Evolutionary conservation across 306 rosid genomes (phyloP), one percentile per base, ranked within the genome.

Genomic region (Astragalus glycyphyllos): DNA sequence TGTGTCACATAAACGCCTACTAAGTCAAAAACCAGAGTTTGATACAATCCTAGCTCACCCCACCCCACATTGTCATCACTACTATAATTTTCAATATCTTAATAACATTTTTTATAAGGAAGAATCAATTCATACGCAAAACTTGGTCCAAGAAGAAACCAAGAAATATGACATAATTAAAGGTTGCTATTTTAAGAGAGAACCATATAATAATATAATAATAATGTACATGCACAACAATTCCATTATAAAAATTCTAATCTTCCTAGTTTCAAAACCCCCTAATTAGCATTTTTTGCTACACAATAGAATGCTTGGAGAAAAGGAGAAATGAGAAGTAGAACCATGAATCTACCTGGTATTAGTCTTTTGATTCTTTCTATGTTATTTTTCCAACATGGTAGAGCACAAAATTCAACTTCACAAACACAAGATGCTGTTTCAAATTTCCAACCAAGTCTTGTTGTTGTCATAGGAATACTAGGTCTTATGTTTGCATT

Each of bases 391-490:
- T 63, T 80, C 69, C 63, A 64, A 6, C 34, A 17, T 74, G 88
- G 76, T 64, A 80, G 77, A 83, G 91, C 91, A 83, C 92, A 80
- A 70, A 8, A 1, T 42, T 2, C 42, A 13, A 6, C 75, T 48
- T 5, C 74, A 26, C 41, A 26, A 26, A 5, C 74, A 26, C 41
- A 55, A 7, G 76, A 85, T 58, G 72, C 16, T 20, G 76, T 65
- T 7, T 48, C 79, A 4, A 69, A 69, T 55, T 87, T 89, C 68
- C 84, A 86, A 59, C 97, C 97, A 49, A 89, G 84, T 62, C 85
- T 91, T 65, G 92, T 61, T 26, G 83, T 89, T 80, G 96, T 95
- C 49, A 75, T 89, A 29, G 90, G 77, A 47, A 60, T 91, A 69
- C 83, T 91, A 1, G 47, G 83, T 5, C 13, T 81, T 35, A 79